Conservation (phyloP, 1,139 yeast species). For the Chernovozyma aurita region DNA sequence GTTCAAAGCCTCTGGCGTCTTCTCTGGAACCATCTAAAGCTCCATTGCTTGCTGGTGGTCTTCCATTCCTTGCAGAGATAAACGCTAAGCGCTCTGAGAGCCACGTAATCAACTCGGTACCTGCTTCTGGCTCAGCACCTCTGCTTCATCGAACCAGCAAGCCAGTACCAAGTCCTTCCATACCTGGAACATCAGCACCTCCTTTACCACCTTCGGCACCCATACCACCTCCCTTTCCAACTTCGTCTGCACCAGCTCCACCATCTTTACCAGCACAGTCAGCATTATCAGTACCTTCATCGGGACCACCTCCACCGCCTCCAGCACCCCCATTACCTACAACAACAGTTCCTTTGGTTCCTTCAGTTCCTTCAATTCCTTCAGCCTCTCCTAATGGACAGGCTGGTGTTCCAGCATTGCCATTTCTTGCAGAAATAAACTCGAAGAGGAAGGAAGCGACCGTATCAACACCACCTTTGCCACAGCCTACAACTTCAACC, state of each 20-base stretch:
- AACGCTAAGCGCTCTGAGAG: constrained; percentile 51
- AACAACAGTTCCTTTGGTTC: constrained; percentile 8
- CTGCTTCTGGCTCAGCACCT: not conserved
- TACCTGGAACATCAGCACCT: constrained; percentile 9
- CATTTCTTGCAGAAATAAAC: constrained; percentile 40
- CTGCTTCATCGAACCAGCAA: too few relatives aligned
- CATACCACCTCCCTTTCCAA: constrained; percentile 19
- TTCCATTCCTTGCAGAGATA: constrained; percentile 54
- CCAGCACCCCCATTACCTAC: constrained; percentile 9
- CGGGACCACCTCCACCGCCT: constrained; percentile 12
- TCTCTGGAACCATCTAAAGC: constrained; percentile 10
- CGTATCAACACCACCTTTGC: constrained; percentile 12
- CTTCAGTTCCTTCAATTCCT: constrained; percentile 5
- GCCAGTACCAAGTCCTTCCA: constrained; percentile 4
- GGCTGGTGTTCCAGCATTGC: constrained; percentile 19
- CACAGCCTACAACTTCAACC: too few relatives aligned
- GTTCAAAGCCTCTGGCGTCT: constrained; percentile 13
- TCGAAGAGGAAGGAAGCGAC: constrained; percentile 31
- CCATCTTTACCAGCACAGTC: constrained; percentile 5
- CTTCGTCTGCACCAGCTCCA: constrained; percentile 1
- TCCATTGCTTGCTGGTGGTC: constrained; percentile 22
- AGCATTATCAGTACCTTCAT: constrained; percentile 7
- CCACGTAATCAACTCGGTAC: constrained; percentile 51
- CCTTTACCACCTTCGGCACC: constrained; percentile 13
- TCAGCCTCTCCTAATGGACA: constrained; percentile 10